Conservation (phyloP, 192 early-diverging fungal genomes). For the Umbelopsis ramanniana region DNA sequence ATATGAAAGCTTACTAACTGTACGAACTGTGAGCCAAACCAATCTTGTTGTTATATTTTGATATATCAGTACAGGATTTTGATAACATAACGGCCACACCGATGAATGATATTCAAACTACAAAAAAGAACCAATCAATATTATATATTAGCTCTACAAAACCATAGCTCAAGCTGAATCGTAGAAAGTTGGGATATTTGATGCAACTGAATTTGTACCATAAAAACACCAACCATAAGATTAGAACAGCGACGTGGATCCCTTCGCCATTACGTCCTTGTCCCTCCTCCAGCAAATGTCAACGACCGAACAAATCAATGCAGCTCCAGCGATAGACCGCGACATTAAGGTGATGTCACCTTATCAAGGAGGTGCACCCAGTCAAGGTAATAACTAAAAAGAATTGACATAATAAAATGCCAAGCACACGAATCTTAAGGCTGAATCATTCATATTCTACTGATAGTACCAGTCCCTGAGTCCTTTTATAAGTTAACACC, state of each 20-base stretch:
- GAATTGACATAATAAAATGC: neutral
- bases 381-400: neutral
- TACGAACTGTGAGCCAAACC: no score
- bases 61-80: no score
- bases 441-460: no score
- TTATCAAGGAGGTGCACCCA: neutral
- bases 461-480: constrained; percentile 79
- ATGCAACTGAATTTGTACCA: neutral
- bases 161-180: no score
- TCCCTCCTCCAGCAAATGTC: neutral
- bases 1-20: no score
- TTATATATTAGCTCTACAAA: no score
- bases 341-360: constrained; percentile 18
- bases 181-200: no score
- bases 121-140: no score
- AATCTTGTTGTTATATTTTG: no score
- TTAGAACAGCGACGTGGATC: neutral
- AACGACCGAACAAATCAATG: neutral
- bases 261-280: neutral
- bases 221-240: neutral
- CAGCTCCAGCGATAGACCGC: constrained; percentile 3
- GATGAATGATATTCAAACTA: no score
- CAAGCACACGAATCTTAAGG: no score
- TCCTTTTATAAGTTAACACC: constrained; percentile 82
- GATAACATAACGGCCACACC: no score